A percentile compares a stretch with the other conserved stretches of the same genome.
These are phyloP conservation scores for Tephrocybe sp. DNA, from an alignment of 768 basidiomycete genomes.

Conservation along the genomic window DNA sequence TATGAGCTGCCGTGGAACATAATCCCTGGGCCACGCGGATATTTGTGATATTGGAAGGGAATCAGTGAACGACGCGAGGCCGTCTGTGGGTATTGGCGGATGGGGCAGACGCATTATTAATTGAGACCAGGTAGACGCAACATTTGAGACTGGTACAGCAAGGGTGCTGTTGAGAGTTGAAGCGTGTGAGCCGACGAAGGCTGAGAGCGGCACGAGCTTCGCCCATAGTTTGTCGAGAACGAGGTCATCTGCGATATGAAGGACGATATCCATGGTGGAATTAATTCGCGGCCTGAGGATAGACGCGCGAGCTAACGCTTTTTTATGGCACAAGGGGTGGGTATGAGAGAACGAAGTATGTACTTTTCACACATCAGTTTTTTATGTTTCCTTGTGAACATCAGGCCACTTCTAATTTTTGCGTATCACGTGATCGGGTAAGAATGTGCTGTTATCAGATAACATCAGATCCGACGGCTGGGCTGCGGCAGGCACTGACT, in stretches of 20 bases:
- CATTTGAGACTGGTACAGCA: constrained; percentile 28
- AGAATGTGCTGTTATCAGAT: not conserved
- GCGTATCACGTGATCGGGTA: constrained; percentile 23
- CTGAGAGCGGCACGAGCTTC: constrained; percentile 62
- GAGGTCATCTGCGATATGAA: constrained; percentile 67
- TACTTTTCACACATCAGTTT: constrained; percentile 24
- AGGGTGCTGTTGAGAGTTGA: constrained; percentile 40
- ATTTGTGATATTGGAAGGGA: constrained; percentile 32
- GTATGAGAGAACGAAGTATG: not conserved
- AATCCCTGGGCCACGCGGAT: constrained; percentile 86
- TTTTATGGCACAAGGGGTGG: not conserved
- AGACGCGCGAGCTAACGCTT: not conserved
- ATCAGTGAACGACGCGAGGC: constrained; percentile 29
- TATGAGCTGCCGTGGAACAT: constrained; percentile 73
- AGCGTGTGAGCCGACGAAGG: constrained; percentile 34
- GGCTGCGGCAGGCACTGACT: no score
- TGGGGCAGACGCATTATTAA: constrained; percentile 58
- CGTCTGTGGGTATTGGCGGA: constrained; percentile 45
- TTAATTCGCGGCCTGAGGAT: not conserved
- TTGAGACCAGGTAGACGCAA: constrained; percentile 49
- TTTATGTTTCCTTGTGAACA: constrained; percentile 24
- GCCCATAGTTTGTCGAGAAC: constrained; percentile 83
- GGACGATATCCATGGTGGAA: constrained; percentile 78
- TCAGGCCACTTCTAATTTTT: constrained; percentile 40
- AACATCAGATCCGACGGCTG: not conserved